A percentile compares a stretch with the other conserved stretches of the same genome.
Evolutionary conservation across 345 rosid species (phyloP).

Genomic region (Eucalyptus globulus): DNA sequence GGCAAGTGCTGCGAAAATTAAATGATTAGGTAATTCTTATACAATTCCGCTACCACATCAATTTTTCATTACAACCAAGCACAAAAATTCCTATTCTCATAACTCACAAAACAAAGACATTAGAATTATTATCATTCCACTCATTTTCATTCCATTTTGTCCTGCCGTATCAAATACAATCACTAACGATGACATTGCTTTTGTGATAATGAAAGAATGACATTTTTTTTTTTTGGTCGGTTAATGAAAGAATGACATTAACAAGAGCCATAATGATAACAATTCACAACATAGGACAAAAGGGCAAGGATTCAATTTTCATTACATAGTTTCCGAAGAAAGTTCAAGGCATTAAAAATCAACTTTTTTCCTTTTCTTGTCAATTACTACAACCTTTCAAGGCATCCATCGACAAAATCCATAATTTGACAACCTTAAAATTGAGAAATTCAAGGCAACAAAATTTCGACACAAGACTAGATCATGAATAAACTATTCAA

Average conservation of each 20-base stretch:
- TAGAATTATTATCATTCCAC: not conserved
- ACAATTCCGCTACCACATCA: not conserved
- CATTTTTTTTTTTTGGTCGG: not conserved
- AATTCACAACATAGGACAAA: not conserved
- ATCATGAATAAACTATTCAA: not conserved
- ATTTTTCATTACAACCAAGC: not conserved
- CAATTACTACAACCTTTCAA: not conserved
- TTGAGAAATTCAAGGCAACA: not conserved
- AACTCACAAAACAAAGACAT: not conserved
- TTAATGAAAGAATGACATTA: not conserved
- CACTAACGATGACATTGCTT: not conserved
- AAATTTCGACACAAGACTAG: accelerated
- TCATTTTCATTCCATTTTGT: not conserved
- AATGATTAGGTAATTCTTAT: not conserved
- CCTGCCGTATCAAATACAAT: not conserved
- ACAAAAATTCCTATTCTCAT: not conserved
- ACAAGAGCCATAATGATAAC: not conserved
- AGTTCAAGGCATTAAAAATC: not conserved
- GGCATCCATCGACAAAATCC: not conserved
- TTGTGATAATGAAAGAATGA: not conserved
- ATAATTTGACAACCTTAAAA: not conserved
- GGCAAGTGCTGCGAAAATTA: not conserved
- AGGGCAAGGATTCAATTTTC: not conserved
- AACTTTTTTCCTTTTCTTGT: not conserved
- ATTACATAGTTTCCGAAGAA: not conserved